Base-by-base conservation (phyloP, 306 rosid species). In the Boehmeria nivea region DNA sequence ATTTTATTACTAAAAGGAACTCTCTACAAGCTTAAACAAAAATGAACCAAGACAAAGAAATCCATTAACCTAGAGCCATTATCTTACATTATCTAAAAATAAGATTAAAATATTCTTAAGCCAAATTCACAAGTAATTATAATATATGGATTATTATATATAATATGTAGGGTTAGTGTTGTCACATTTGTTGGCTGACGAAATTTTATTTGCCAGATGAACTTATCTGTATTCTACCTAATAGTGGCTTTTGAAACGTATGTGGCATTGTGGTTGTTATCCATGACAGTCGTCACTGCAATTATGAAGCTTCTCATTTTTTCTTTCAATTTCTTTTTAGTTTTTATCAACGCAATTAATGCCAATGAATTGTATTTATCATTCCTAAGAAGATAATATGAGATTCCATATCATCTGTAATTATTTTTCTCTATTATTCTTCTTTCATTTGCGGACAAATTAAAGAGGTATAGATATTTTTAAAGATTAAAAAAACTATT, bases 161-260 rank as follows among this genome's bases (percentile, higher is more conserved):
- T 16, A 63, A 64, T 38, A 45, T 18, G 47, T 31, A 10, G 36
- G 36, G 36, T 55, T 45, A 67, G 61, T 28, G 69, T 60, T 80
- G 76, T 70, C 83, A 57, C 64, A n/a, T 33, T 78, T 66, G 78
- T 64, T 64, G 60, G 73, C 52, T 51, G 85, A 78, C 51, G 71
- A 66, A 33, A 54, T n/a, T n/a, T n/a, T n/a, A 66, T 59, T 57
- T 71, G 81, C 79, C 88, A 78, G 94, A 54, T 9, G 58, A 80
- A 65, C 78, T 74, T 80, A 72, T 72, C 86, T 85, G 91, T 75
- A 75, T 43, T 28, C 47, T 39, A 68, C 61, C 82, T 46, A 59
- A 61, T 52, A 62, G n/a, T n/a, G n/a, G n/a, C n/a, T n/a, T n/a
- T n/a, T 59, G 58, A 52, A 63, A 52, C 34, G 40, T 40, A 57